Evolutionary conservation across 495 filamentous ascomycete genomes (phyloP).

Genomic region (Penicillium flavigenum): DNA sequence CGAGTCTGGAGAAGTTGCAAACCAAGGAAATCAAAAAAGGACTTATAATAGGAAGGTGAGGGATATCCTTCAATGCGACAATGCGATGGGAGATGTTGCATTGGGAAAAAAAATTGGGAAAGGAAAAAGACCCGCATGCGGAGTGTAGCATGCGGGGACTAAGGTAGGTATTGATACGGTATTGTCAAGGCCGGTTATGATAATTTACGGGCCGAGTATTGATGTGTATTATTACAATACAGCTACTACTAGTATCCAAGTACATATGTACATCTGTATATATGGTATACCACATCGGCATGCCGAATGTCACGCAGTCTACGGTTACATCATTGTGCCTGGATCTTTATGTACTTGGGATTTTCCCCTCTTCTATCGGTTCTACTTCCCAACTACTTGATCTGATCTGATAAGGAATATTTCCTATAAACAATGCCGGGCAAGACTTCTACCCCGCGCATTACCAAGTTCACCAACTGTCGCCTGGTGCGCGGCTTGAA

Average conservation of each 20-base stretch:
- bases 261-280: not conserved
- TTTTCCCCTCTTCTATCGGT: not conserved
- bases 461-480: slow-evolving; percentile 84
- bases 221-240: not conserved
- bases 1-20: slow-evolving; percentile 1
- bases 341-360: slow-evolving; percentile 12
- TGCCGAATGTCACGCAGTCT: slow-evolving; percentile 29
- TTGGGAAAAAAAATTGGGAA: not conserved
- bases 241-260: not conserved
- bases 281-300: slow-evolving; percentile 27
- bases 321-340: slow-evolving; percentile 30
- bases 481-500: slow-evolving; percentile 61
- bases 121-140: slow-evolving; percentile 10
- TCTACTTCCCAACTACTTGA: not conserved
- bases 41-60: not conserved
- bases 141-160: slow-evolving; percentile 6
- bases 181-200: not conserved
- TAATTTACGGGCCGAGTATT: not conserved
- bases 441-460: slow-evolving; percentile 45
- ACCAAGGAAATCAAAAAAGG: not conserved
- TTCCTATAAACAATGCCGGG: slow-evolving; percentile 34
- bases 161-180: not conserved
- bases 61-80: not conserved
- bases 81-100: slow-evolving; percentile 1
- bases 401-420: not conserved